Evolutionary conservation across 1,284 basidiomycete genomes (phyloP).

Genomic region (Trametes versicolor): DNA sequence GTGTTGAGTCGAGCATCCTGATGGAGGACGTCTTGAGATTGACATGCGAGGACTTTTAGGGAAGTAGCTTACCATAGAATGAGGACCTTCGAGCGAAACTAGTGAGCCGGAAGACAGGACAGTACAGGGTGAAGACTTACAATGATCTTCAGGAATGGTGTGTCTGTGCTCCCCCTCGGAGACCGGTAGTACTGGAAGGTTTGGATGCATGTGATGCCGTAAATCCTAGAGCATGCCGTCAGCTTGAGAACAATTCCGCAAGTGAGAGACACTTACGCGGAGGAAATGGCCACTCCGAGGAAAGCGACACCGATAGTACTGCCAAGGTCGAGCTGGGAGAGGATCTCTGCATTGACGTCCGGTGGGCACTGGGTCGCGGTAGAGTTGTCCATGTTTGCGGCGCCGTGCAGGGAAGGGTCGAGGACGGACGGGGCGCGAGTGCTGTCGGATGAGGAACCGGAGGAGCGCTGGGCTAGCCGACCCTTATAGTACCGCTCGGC

Average conservation of each 20-base stretch:
- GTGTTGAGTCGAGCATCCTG: conserved; percentile 16
- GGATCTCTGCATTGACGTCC: conserved; percentile 11
- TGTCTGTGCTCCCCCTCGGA: neutral
- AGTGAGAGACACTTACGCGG: neutral
- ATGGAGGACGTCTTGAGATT: neutral
- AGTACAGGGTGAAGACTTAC: neutral
- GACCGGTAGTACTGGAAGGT: conserved; percentile 20
- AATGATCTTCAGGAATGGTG: conserved; percentile 2
- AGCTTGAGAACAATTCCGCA: neutral
- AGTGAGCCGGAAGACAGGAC: neutral
- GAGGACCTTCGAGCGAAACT: neutral
- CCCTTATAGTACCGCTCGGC: conserved; percentile 2
- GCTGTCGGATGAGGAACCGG: neutral
- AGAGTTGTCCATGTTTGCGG: conserved; percentile 4
- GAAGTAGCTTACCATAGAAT: neutral
- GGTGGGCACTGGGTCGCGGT: conserved; percentile 5
- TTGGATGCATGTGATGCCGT: conserved; percentile 19
- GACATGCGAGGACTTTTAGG: neutral
- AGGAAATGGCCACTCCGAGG: conserved; percentile 17
- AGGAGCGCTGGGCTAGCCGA: conserved; percentile 1
- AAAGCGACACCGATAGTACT: conserved; percentile 12
- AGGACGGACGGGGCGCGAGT: neutral
- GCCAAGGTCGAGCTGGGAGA: conserved; percentile 14
- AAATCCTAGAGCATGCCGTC: neutral
- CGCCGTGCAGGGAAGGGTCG: neutral